A percentile compares a stretch with the other conserved stretches of the same genome.
Evolutionary conservation across 2,329 filamentous ascomycete genomes (phyloP).

Genomic region (Metarhizium guizhouense): DNA sequence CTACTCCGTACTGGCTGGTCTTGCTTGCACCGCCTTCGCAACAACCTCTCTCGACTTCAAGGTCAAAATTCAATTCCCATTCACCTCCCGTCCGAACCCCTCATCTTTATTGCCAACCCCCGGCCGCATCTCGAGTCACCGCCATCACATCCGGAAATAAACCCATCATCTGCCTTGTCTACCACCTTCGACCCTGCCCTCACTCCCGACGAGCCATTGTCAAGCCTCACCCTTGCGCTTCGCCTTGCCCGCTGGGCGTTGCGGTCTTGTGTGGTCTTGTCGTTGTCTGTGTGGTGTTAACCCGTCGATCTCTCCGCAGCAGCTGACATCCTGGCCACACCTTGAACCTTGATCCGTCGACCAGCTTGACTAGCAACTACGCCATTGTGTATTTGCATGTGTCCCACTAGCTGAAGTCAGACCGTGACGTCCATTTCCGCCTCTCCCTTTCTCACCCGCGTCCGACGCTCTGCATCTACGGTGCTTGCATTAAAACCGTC

Average conservation of each 20-base stretch:
- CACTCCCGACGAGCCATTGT: background rate
- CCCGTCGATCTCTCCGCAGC: background rate
- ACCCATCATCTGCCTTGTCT: background rate
- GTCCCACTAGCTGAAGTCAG: constrained; percentile 2
- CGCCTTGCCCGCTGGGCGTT: background rate
- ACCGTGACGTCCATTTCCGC: constrained; percentile 4
- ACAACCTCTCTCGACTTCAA: background rate
- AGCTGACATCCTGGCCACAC: background rate
- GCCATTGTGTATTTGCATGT: constrained; percentile 4
- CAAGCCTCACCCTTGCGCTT: background rate
- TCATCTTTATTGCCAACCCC: constrained; percentile 1
- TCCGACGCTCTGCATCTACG: constrained; percentile 9
- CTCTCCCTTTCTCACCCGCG: constrained; percentile 8
- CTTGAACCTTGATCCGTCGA: background rate
- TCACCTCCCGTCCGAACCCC: background rate
- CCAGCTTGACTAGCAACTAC: background rate
- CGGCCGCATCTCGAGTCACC: constrained; percentile 1
- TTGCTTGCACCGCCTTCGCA: background rate
- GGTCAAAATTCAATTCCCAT: background rate
- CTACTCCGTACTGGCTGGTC: too few species aligned
- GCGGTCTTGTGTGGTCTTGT: background rate
- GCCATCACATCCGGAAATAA: background rate
- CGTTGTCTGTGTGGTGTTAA: background rate
- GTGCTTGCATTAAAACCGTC: background rate
- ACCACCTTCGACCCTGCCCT: background rate